Percentiles rank a stretch among this genome's conserved stretches.
phyloP scores from a whole-genome alignment of 768 basidiomycete genomes.

The Mycena filopes region DNA sequence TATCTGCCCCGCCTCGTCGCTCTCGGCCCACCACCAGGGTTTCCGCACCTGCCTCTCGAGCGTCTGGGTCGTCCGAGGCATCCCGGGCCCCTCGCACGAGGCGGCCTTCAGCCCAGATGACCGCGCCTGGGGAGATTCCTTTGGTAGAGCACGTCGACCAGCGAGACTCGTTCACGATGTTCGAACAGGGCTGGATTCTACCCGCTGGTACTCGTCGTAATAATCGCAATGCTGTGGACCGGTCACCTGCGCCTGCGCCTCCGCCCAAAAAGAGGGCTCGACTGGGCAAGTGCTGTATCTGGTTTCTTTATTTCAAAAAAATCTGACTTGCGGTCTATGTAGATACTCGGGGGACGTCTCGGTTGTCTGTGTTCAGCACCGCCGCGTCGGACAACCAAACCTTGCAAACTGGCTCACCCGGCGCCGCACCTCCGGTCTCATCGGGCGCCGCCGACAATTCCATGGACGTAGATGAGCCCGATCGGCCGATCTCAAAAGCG shows the following conservation, averaged over 20 bases:
- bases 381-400: conserved; percentile 59
- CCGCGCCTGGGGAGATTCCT: conserved; percentile 55
- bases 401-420: conserved; percentile 35
- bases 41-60: not conserved
- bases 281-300: conserved; percentile 46
- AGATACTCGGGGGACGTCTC: conserved; percentile 52
- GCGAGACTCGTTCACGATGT: conserved; percentile 79
- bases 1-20: conserved; percentile 21
- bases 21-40: not conserved
- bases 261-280: conserved; percentile 68
- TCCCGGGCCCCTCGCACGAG: not conserved
- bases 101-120: conserved; percentile 12
- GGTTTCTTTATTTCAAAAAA: not conserved
- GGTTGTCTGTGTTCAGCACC: conserved; percentile 59
- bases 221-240: conserved; percentile 60
- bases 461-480: conserved; percentile 37
- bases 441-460: conserved; percentile 27
- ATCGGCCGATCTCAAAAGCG: conserved; percentile 21
- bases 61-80: not conserved
- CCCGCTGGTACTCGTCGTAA: conserved; percentile 78
- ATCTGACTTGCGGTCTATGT: conserved; percentile 6
- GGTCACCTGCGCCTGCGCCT: conserved; percentile 53
- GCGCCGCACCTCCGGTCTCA: conserved; percentile 39
- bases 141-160: conserved; percentile 79
- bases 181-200: conserved; percentile 90